A percentile compares a stretch with the other conserved stretches of the same genome.
Evolutionary conservation across 164 flowering plant species (phyloP).

Genomic region (Cinnamomum micranthum): DNA sequence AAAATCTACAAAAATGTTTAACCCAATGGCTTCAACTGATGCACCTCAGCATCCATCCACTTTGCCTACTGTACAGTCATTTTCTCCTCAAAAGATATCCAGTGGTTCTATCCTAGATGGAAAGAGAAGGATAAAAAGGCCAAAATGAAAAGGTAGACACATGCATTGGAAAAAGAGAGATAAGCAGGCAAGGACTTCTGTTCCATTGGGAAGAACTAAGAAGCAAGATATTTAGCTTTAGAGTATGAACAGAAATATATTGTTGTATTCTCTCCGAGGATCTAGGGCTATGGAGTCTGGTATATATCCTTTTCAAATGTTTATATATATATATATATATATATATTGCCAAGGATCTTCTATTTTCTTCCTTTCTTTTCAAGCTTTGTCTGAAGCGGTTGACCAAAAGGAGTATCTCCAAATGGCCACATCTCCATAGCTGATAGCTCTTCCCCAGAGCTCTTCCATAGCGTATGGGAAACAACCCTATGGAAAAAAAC

Average conservation of each 20-base stretch:
- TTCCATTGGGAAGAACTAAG: not conserved
- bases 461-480: too few relatives aligned
- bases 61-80: not conserved
- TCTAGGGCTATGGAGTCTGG: not conserved
- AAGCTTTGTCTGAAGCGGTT: too few relatives aligned
- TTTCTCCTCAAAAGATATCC: not conserved
- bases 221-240: not conserved
- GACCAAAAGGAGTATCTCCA: too few relatives aligned
- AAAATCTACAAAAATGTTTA: too few relatives aligned
- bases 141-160: not conserved
- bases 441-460: too few relatives aligned
- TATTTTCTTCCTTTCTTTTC: too few relatives aligned
- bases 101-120: not conserved
- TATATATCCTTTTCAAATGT: not conserved
- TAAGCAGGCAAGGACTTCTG: not conserved
- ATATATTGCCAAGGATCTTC: too few relatives aligned
- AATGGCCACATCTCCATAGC: too few relatives aligned
- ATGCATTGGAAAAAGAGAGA: not conserved
- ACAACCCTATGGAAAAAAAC: too few relatives aligned
- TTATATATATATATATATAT: too few relatives aligned
- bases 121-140: not conserved
- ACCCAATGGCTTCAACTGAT: not conserved
- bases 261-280: not conserved
- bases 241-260: not conserved
- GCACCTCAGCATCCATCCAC: not conserved